phyloP scores from a whole-genome alignment of 2,329 filamentous ascomycete species.

The Catunica adiposa region DNA sequence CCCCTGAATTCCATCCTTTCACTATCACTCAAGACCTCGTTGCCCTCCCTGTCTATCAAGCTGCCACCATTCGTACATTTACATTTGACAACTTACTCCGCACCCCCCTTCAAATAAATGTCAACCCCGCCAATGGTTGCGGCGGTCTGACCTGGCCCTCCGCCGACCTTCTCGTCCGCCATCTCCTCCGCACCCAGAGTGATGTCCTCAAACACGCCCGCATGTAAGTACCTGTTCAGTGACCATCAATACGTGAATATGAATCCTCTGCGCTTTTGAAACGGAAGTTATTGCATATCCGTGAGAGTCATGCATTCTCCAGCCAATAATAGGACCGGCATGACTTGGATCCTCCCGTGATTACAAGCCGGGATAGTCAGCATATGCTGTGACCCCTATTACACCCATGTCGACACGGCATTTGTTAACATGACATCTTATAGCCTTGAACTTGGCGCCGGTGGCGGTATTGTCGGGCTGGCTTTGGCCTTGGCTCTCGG shows the following conservation, averaged over 20 bases:
- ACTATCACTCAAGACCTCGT: conserved; percentile 37
- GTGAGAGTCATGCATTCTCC: not conserved
- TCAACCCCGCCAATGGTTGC: conserved; percentile 67
- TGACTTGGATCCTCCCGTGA: too few relatives aligned
- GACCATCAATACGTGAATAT: too few relatives aligned
- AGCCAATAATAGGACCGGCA: too few relatives aligned
- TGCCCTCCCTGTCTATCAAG: conserved; percentile 44
- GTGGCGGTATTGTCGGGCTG: conserved; percentile 69
- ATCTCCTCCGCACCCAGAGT: conserved; percentile 61
- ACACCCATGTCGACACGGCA: not conserved
- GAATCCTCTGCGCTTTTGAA: not conserved
- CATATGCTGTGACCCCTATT: not conserved
- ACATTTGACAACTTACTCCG: too few relatives aligned
- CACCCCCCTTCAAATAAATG: too few relatives aligned
- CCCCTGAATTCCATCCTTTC: conserved; percentile 33
- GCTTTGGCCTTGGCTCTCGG: conserved; percentile 35
- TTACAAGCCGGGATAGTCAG: not conserved
- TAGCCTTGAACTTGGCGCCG: conserved; percentile 82
- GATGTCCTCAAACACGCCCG: conserved; percentile 46
- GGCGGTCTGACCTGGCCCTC: conserved; percentile 92
- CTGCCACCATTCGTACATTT: conserved; percentile 33
- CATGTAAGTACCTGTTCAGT: conserved; percentile 55
- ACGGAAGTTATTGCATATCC: not conserved
- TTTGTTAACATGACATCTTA: not conserved
- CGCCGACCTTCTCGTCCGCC: conserved; percentile 72